Evolutionary conservation across 129 eudicot genomes (phyloP), one percentile per base, ranked within the genome.

Genomic region (Artemisia tridentata): DNA sequence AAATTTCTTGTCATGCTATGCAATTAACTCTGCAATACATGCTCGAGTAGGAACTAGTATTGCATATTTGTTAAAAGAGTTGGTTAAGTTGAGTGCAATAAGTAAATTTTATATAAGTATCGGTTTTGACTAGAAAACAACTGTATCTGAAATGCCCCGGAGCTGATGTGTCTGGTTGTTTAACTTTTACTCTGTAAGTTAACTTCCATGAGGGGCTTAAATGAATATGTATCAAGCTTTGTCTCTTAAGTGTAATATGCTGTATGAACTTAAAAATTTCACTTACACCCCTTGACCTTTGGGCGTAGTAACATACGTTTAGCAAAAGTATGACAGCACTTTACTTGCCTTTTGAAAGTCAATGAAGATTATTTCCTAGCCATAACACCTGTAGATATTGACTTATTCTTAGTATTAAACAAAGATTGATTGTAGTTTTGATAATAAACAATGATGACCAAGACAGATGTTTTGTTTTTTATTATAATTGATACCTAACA

Each of bases 301-400:
- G 72, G 41, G 51, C 53, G 48, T 54, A 76, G 43, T 47, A 34
- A 43, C 5, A 38, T 38, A 38, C 2, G 2, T 38, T 38, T 38
- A 38, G 11, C 14, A 14, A 23, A 13, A 19, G 11, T 15, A 67
- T 11, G 34, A 52, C 43, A 61, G 25, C 55, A 15, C 38, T 21
- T 60, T 51, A 61, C 75, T 58, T 62, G 80, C 70, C 61, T 53
- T 77, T 77, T 70, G 38, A 41, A 69, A 62, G 76, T 77, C 81
- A 77, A 77, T 46, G 48, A 76, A 17, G 75, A 50, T 63, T 59
- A 77, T 25, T 67, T 62, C 34, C 21, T 62, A 52, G 38, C 23
- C 70, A 45, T 43, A 66, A 43, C 69, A 70, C 16, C 21, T 63
- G 72, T 57, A 19, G 34, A 29, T 62, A 11, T 54, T 63, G 73